Conservation (phyloP, 2,329 filamentous ascomycete species). For the Pseudogymnoascus sp. region DNA sequence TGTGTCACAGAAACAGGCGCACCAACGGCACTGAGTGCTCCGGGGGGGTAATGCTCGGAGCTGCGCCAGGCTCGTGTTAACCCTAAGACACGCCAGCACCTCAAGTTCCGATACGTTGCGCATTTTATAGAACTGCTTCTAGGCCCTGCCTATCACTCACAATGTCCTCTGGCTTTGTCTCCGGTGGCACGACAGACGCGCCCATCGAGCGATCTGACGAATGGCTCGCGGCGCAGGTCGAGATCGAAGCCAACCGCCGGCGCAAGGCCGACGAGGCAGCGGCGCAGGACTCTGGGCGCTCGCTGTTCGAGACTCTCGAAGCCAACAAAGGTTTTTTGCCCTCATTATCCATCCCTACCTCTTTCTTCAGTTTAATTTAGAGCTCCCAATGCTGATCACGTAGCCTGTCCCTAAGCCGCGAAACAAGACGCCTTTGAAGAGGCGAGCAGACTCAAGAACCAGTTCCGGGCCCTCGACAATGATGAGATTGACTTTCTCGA, state of each 20-base stretch:
- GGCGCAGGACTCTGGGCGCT: constrained; percentile 39
- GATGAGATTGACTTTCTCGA: constrained; percentile 72
- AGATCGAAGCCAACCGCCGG: constrained; percentile 29
- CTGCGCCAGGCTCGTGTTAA: background rate
- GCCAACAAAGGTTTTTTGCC: constrained; percentile 64
- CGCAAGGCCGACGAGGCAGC: constrained; percentile 30
- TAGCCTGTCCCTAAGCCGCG: constrained; percentile 43
- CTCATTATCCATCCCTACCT: background rate
- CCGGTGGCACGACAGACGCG: constrained; percentile 38
- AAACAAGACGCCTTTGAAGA: constrained; percentile 81
- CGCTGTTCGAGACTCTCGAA: constrained; percentile 66
- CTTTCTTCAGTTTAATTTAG: background rate
- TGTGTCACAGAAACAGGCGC: background rate
- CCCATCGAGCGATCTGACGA: constrained; percentile 32
- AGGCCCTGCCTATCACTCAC: background rate
- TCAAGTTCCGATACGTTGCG: background rate
- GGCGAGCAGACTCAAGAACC: constrained; percentile 59
- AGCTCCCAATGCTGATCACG: constrained; percentile 14
- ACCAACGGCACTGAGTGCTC: background rate
- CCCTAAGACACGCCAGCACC: constrained; percentile 3
- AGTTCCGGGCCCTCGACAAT: constrained; percentile 69
- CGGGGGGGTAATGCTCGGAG: background rate
- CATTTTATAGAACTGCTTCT: background rate
- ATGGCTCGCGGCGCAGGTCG: constrained; percentile 29
- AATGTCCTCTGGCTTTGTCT: constrained; percentile 43